phyloP scores from a whole-genome alignment of 371 early-diverging fungal species.

The Syncephalastrum contaminatum region DNA sequence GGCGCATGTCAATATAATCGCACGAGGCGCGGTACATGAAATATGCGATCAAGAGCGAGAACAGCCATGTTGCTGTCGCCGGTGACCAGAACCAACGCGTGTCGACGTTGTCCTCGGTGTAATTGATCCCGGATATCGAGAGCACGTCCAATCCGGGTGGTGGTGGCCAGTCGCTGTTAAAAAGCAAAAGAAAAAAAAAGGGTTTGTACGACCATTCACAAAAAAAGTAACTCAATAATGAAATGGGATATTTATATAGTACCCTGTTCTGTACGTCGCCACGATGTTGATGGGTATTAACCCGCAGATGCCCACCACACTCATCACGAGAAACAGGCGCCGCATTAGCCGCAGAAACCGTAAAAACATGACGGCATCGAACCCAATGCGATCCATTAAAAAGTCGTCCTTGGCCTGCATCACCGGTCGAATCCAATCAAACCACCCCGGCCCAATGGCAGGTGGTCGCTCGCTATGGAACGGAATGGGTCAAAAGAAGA shows the following conservation, averaged over 20 bases:
- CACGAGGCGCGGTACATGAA: slow-evolving; percentile 58
- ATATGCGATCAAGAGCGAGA: slow-evolving; percentile 52
- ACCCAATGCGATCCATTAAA: slow-evolving; percentile 62
- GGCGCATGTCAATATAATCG: slow-evolving; percentile 61
- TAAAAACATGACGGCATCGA: slow-evolving; percentile 76
- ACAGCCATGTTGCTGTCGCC: slow-evolving; percentile 60
- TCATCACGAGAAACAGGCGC: slow-evolving; percentile 50
- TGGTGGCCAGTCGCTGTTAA: slow-evolving; percentile 38
- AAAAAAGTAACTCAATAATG: background rate
- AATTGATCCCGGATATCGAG: slow-evolving; percentile 32
- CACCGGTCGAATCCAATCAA: slow-evolving; percentile 64
- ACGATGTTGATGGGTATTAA: slow-evolving; percentile 61
- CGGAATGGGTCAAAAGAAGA: background rate
- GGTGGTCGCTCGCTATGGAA: slow-evolving; percentile 54
- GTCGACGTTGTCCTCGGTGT: slow-evolving; percentile 14
- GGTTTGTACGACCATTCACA: slow-evolving; percentile 1
- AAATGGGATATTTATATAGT: slow-evolving; percentile 6
- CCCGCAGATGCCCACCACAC: slow-evolving; percentile 53
- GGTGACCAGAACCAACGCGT: slow-evolving; percentile 65
- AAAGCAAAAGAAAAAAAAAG: slow-evolving; percentile 10
- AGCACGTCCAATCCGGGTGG: slow-evolving; percentile 23
- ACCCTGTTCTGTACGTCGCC: slow-evolving; percentile 42
- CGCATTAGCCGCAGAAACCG: slow-evolving; percentile 62
- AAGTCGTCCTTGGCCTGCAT: slow-evolving; percentile 55
- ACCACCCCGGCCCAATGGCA: slow-evolving; percentile 49